phyloP scores from a whole-genome alignment of 1,284 basidiomycete species.

The Gomphus sp. region DNA sequence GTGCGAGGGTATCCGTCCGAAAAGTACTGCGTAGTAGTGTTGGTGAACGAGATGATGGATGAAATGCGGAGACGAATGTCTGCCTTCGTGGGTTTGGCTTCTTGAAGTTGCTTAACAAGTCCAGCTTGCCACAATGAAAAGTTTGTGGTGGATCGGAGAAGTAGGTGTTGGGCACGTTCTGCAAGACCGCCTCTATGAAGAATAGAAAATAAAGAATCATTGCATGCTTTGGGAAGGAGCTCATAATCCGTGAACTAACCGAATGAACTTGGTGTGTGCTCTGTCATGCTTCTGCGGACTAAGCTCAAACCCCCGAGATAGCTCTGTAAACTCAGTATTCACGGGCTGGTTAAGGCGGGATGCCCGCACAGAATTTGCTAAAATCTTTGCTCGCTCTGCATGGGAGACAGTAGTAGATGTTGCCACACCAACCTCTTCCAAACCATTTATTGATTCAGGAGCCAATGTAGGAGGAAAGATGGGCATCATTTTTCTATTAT shows the following conservation, averaged over 20 bases:
- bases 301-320: background rate
- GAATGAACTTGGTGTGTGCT: constrained; percentile 22
- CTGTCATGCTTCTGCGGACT: constrained; percentile 19
- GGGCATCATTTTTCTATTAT: background rate
- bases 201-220: background rate
- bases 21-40: constrained; percentile 13
- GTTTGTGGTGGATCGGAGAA: constrained; percentile 31
- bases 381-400: background rate
- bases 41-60: constrained; percentile 18
- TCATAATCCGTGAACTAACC: constrained; percentile 17
- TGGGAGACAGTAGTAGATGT: background rate
- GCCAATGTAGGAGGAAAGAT: background rate
- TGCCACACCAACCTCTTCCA: background rate
- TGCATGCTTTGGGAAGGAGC: background rate
- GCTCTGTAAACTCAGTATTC: background rate
- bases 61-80: constrained; percentile 29
- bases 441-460: background rate
- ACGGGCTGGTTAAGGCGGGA: background rate
- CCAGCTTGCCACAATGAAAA: constrained; percentile 42
- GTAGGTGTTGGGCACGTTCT: constrained; percentile 31
- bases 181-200: constrained; percentile 39
- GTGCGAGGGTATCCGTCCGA: constrained; percentile 2
- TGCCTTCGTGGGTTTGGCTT: constrained; percentile 15
- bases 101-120: constrained; percentile 21
- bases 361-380: background rate